Base-by-base conservation (phyloP, 192 early-diverging fungal genomes). In the Hyaloraphidium curvatum region DNA sequence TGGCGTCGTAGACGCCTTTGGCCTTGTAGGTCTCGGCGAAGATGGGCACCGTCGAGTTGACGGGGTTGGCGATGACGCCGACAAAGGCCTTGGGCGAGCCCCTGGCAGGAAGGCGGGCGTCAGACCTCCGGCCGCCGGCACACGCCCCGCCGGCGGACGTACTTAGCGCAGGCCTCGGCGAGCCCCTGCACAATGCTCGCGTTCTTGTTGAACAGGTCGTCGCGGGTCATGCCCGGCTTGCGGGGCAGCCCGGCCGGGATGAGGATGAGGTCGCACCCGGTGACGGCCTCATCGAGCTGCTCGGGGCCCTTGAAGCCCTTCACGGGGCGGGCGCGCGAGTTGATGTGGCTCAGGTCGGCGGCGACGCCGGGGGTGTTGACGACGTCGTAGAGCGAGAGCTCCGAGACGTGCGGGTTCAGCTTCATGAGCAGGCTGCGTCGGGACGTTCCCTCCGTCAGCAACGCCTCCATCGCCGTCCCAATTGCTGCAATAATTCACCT, bases 191-290 rank as follows among this genome's bases (percentile, higher is more conserved):
- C 86, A 56, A 97, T 97, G 53, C 83, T 82, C 55, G 92, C 92
- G 71, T 97, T 97, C 71, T 81, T 91, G 71, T 91, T 90, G 81
- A 97, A 97, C 55, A 97, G 74, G 66, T 97, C 92, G 66, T 97
- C 89, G 68, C 92, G 83, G 58, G 92, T 89, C 92, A 97, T 97
- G 28, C 89, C 89, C 54, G 89, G 92, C 82, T 97, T 97, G 65
- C 92, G 79, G 56, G 92, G 92, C 14, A 97, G 86, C 60, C 92
- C 92, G 55, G 92, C 92, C 39, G 92, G 89, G 64, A 97, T 91
- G 51, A 93, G 82, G 55, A 91, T 82, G 37, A 87, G 64, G 40
- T 81, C 61, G 27, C 63, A 61, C 29, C 65, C 73, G 39, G 59
- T 63, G 43, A 90, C 67, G n/a, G 87, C 85, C 9, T 64, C 75